A percentile compares a stretch with the other conserved stretches of the same genome.
These are phyloP conservation scores for Kwoniella newhampshirensis DNA, from an alignment of 768 basidiomycete species.

Conservation along the genomic window DNA sequence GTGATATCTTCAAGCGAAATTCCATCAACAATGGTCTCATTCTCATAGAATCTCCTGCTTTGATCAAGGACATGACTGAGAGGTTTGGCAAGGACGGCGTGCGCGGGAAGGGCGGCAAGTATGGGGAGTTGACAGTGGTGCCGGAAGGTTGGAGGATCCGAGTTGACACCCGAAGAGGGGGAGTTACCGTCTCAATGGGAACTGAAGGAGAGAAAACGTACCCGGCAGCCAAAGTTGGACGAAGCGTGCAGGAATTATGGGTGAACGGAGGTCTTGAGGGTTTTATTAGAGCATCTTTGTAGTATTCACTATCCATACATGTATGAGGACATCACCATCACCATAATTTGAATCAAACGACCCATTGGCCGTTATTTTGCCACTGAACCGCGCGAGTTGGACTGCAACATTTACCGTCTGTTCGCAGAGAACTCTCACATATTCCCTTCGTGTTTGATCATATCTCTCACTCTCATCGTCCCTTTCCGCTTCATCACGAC, in stretches of 20 bases:
- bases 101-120: slow-evolving; percentile 73
- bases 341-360: no score
- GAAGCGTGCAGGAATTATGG: slow-evolving; percentile 97
- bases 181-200: slow-evolving; percentile 61
- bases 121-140: slow-evolving; percentile 77
- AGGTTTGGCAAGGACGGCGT: slow-evolving; percentile 70
- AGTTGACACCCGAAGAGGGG: slow-evolving; percentile 70
- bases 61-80: slow-evolving; percentile 78
- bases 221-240: slow-evolving; percentile 72
- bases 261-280: slow-evolving; percentile 91
- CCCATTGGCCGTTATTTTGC: no score
- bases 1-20: slow-evolving; percentile 99
- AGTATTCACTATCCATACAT: neutral
- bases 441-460: neutral
- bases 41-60: slow-evolving; percentile 86
- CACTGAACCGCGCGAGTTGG: no score
- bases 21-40: slow-evolving; percentile 98
- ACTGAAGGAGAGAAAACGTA: slow-evolving; percentile 61
- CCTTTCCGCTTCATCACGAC: neutral
- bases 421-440: neutral
- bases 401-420: no score
- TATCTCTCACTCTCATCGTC: neutral
- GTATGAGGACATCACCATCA: no score
- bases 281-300: slow-evolving; percentile 62
- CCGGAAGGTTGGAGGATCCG: slow-evolving; percentile 66